Evolutionary conservation across 2,329 filamentous ascomycete species (phyloP).

Genomic region (Talaromyces funiculosus): DNA sequence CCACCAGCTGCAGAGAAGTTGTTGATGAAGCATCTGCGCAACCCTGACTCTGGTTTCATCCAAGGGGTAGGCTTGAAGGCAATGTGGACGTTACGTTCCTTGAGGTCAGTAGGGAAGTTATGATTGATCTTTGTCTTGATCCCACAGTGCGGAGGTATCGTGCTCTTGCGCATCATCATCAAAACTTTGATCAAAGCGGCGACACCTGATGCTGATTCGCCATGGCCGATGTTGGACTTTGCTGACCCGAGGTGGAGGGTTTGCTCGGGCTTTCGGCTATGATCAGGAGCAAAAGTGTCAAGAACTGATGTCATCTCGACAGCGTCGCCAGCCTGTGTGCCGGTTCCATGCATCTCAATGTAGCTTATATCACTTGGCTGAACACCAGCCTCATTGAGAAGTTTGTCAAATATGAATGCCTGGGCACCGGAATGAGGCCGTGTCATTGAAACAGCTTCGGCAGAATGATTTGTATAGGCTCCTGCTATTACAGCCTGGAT

Average conservation of each 20-base stretch:
- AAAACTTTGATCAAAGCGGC: conserved; percentile 55
- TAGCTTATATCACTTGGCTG: conserved; percentile 33
- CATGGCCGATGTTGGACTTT: conserved; percentile 40
- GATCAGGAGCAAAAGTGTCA: conserved; percentile 29
- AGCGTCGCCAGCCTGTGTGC: conserved; percentile 38
- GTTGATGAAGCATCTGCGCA: conserved; percentile 49
- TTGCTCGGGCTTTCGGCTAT: conserved; percentile 26
- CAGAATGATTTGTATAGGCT: conserved; percentile 41
- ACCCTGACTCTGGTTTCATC: conserved; percentile 23
- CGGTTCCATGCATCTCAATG: conserved; percentile 39
- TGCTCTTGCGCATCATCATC: conserved; percentile 58
- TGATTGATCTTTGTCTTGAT: conserved; percentile 51
- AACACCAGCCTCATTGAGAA: conserved; percentile 33
- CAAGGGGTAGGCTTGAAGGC: conserved; percentile 42
- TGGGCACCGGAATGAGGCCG: conserved; percentile 38
- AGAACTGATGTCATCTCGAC: conserved; percentile 34
- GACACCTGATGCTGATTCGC: conserved; percentile 36
- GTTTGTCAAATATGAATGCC: conserved; percentile 30
- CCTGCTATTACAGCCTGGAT: conserved; percentile 40
- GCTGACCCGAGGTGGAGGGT: conserved; percentile 30
- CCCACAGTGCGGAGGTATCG: conserved; percentile 61
- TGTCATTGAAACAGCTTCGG: conserved; percentile 43
- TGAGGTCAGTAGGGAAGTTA: conserved; percentile 29
- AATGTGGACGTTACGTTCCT: conserved; percentile 29
- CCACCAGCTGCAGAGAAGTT: conserved; percentile 68